Base-by-base conservation (phyloP, 2,329 filamentous ascomycete genomes). In the Aspergillus piperis region DNA sequence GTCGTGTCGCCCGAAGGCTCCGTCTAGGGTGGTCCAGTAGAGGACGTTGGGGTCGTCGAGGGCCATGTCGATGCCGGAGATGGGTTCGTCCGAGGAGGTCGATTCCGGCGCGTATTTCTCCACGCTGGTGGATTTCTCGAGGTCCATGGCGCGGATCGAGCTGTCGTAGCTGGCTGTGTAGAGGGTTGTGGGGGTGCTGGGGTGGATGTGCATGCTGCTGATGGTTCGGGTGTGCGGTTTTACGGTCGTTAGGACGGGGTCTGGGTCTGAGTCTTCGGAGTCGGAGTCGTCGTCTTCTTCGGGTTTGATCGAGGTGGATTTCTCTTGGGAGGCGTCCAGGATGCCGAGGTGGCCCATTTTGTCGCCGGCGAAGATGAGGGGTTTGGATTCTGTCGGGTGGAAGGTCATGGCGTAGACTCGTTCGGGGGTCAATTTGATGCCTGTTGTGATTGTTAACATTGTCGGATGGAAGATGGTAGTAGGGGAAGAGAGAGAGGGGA, bases 161-260 rank as follows among this genome's bases (percentile, higher is more conserved):
- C 91, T 95, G 76, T 99, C 95, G 74, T 99, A 98, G 0, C 93
- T 97, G 0, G 90, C 88, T 0, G 92, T 91, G 70, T 89, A 96
- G 0, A 99, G 82, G 0, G 87, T 84, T 44, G 92, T 92, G 0
- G 85, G 80, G 59, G 96, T 90, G 13, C 84, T 82, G 0, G 89
- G 86, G 0, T 90, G 87, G 67, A 96, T 91, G 27, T 90, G 84
- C 72, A 98, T 92, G 0, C 90, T 88, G 1, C 91, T 88, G 54
- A 99, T 96, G 0, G 95, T 97, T 10, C 93, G 84, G 0, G 90
- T 88, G 67, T 99, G 95, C 0, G 91, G 88, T 71, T 98, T 96
- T 73, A 97, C 90, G 0, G 91, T 93, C 0, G 91, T 90, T 15
- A 98, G 91, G n/a, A 87, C 84, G 0, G 93, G 93, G 38, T 91